Base-by-base conservation (phyloP, 2,329 filamentous ascomycete genomes). In the Eutypa lata region DNA sequence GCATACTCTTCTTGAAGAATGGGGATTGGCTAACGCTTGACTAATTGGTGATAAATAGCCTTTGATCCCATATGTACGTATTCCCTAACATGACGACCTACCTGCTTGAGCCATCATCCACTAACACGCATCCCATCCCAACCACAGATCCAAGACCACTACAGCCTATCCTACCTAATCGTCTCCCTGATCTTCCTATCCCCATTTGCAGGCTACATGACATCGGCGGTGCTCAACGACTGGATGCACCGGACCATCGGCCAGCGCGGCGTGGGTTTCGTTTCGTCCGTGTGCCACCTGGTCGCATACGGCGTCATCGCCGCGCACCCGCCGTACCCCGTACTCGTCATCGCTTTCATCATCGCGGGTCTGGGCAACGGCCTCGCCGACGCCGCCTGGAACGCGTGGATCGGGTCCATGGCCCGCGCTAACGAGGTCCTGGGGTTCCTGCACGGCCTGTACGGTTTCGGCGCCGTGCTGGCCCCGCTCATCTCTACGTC, bases 341-440 rank as follows among this genome's bases (percentile, higher is more conserved):
- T 83, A 1, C 72, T 90, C 0, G 81, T 89, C 1, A 64, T 89
- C 11, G 77, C 83, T 10, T 89, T 86, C 63, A 79, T 83, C 56
- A 66, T 90, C 2, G 82, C 85, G 1, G 88, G 88, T 0, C 84
- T 90, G 50, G 88, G 87, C 0, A 90, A 88, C 62, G 88, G 88
- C 0, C 68, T 90, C 0, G 74, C 78, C 13, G 85, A 81, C 54
- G 78, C 75, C 7, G 79, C 72, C 1, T 83, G 79, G 77, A 80
- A 80, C 61, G 76, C 77, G 0, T 81, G 74, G 72, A 67, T 80
- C 14, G 88, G 88, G 0, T 85, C 84, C 58, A 84, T 91, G 78
- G 78, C 79, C 8, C 82, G 81, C 51, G 81, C 87, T 1, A 90
- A 90, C 59, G 83, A 90, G 64, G 67, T 90, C 1, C 74, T 89